A percentile compares a stretch with the other conserved stretches of the same genome.
Conservation (phyloP, 306 rosid species). For the Gastrolobium villosum region DNA sequence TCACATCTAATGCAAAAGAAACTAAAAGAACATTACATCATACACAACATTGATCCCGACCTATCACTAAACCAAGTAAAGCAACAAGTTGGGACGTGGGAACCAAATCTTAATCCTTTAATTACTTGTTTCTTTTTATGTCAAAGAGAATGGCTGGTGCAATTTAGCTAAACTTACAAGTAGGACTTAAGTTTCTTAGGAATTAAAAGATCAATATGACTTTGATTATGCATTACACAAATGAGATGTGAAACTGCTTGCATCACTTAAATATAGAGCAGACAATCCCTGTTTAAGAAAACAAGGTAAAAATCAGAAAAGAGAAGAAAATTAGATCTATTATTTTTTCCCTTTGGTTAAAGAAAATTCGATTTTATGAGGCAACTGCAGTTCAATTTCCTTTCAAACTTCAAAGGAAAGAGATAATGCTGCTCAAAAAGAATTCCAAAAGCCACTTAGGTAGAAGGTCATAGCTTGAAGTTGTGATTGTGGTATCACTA, state of each 20-base stretch:
- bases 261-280: conserved; percentile 1
- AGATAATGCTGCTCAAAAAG: neutral
- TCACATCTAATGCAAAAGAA: neutral
- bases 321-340: neutral
- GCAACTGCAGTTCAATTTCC: neutral
- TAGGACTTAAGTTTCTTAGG: conserved; percentile 4
- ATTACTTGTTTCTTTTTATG: no score
- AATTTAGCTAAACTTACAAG: neutral
- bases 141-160: no score
- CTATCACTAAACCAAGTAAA: neutral
- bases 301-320: neutral
- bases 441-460: neutral
- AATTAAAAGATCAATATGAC: neutral
- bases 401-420: neutral
- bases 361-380: neutral
- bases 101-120: no score
- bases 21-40: conserved; percentile 10
- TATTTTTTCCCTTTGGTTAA: neutral
- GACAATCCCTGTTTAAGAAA: neutral
- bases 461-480: neutral
- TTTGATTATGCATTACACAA: neutral
- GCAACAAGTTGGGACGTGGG: no score
- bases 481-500: no score
- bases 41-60: neutral
- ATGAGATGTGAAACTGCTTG: neutral